Conservation (phyloP, 1,284 basidiomycete species). For the Cutaneotrichosporon arboriforme region DNA sequence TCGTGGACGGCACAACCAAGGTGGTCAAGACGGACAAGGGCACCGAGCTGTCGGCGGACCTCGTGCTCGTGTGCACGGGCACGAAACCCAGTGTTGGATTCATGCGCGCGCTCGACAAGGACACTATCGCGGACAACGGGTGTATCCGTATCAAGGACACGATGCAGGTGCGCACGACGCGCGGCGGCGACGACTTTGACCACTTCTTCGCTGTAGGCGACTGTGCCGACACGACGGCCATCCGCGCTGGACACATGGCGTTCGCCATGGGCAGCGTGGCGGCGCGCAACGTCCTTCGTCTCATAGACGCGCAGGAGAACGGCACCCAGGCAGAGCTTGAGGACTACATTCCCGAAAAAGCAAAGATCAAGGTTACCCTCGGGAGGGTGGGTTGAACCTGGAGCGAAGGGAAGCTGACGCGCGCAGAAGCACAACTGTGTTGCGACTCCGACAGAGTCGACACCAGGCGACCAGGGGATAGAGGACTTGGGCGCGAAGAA, state of each 20-base stretch:
- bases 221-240: conserved; percentile 47
- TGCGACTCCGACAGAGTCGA: conserved; percentile 52
- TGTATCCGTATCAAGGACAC: conserved; percentile 56
- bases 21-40: conserved; percentile 57
- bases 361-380: conserved; percentile 61
- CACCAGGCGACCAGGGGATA: conserved; percentile 49
- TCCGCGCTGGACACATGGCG: conserved; percentile 62
- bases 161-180: conserved; percentile 50
- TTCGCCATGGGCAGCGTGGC: conserved; percentile 54
- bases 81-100: conserved; percentile 64
- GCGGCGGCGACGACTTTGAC: background rate
- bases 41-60: conserved; percentile 58
- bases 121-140: conserved; percentile 51
- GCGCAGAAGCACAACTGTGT: conserved; percentile 47
- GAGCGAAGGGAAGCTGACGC: background rate
- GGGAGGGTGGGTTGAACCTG: conserved; percentile 49
- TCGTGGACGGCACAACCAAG: conserved; percentile 33
- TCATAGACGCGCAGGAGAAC: conserved; percentile 28
- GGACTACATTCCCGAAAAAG: conserved; percentile 55
- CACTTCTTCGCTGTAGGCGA: conserved; percentile 50
- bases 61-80: conserved; percentile 70
- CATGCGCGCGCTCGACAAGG: conserved; percentile 40
- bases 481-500: conserved; percentile 51
- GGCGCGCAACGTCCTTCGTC: conserved; percentile 43
- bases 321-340: conserved; percentile 49